Base-by-base conservation (phyloP, 768 basidiomycete genomes). In the Phlegmacium glaucopus region DNA sequence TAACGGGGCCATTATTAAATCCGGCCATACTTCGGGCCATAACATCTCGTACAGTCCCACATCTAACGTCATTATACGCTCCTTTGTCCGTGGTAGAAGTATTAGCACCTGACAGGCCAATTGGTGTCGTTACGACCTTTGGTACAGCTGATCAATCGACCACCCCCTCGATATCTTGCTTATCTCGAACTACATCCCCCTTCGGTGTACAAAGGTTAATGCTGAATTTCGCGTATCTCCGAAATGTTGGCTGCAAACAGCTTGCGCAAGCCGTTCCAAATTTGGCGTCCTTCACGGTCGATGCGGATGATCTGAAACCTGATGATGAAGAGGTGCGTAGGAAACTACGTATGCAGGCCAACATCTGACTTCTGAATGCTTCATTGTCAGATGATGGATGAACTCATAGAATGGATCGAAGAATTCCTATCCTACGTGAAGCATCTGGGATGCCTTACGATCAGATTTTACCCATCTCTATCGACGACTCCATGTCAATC, bases 341-440 rank as follows among this genome's bases (percentile, higher is more conserved):
- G 5, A 22, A 2, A 22, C 5, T 5, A 22, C 22, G 22, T 22
- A 22, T 22, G 22, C 22, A 22, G 22, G 2, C 22, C 22, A 22
- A 22, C 22, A 22, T 22, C 22, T 22, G 22, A 22, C 22, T 22
- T 22, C 22, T 22, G 22, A 5, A 2, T 22, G n/a, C n/a, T n/a
- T n/a, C n/a, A n/a, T n/a, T 11, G 13, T 1, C 18, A 60, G 58
- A 57, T 53, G 51, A n/a, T 60, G 26, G 50, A 49, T n/a, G 49
- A 57, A 22, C 48, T 62, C 10, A 55, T 51, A 5, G 54, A 55
- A 28, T 60, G 54, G 53, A 48, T 62, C 30, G 57, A 62, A 42
- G 55, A 55, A 29, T 54, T 57, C 26, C 42, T 62, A 13, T 55
- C 52, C 6, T 55, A 56, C 29, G 45, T 51, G 3, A 51, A 41